Evolutionary conservation across 345 rosid genomes (phyloP).

Genomic region (Erucastrum elatum): DNA sequence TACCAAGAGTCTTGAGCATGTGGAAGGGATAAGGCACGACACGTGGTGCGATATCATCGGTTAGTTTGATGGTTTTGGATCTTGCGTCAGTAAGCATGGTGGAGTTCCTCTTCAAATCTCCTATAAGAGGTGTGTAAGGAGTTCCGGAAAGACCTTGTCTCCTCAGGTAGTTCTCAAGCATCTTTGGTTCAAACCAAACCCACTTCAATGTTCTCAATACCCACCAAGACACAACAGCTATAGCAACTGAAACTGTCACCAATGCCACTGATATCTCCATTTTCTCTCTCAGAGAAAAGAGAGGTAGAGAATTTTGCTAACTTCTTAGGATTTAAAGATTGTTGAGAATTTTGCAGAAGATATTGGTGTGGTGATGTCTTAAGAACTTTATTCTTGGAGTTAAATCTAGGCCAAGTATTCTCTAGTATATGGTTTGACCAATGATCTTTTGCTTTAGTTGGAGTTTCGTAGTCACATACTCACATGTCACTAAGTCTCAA

Average conservation of each 20-base stretch:
- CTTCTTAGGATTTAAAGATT: not conserved
- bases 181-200: not conserved
- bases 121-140: not conserved
- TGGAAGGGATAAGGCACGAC: not conserved
- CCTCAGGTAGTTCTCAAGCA: not conserved
- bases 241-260: not conserved
- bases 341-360: not conserved
- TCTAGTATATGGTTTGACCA: not conserved
- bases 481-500: not conserved
- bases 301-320: not conserved
- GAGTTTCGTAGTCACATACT: not conserved
- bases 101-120: not conserved
- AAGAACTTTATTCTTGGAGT: not conserved
- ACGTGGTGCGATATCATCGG: not conserved
- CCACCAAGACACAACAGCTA: not conserved
- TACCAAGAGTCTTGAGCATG: not conserved
- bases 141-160: not conserved
- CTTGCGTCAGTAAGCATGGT: not conserved
- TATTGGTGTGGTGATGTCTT: not conserved
- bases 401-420: no score
- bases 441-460: not conserved
- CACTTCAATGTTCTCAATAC: not conserved
- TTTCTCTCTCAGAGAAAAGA: not conserved
- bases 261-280: not conserved
- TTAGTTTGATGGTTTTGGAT: not conserved